Evolutionary conservation across 345 rosid species (phyloP).

Genomic region (Toxicodendron radicans): DNA sequence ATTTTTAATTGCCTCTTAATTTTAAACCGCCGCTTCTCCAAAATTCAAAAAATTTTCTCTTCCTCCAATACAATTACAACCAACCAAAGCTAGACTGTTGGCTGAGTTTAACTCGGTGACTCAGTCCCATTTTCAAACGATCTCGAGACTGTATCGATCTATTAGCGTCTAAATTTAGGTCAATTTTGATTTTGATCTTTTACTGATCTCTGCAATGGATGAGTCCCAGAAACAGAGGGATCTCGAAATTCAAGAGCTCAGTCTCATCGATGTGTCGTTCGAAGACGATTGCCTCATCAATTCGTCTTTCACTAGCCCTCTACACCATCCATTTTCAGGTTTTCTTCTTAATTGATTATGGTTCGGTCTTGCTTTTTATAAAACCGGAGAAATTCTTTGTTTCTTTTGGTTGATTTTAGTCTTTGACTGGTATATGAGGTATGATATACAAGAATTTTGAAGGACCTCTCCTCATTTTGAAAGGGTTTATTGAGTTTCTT

Average conservation of each 20-base stretch:
- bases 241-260: slow-evolving; percentile 44
- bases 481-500: neutral
- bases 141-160: neutral
- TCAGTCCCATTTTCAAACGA: slow-evolving; percentile 4
- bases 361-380: neutral
- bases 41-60: slow-evolving; percentile 48
- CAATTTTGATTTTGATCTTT: neutral
- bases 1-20: slow-evolving; percentile 2
- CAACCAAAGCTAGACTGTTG: no score
- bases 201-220: slow-evolving; percentile 43
- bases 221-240: slow-evolving; percentile 39
- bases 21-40: slow-evolving; percentile 52
- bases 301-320: slow-evolving; percentile 37
- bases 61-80: neutral
- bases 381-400: neutral
- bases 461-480: neutral
- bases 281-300: slow-evolving; percentile 84
- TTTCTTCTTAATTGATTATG: neutral
- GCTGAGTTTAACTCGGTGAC: neutral
- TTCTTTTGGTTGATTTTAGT: neutral
- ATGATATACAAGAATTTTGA: neutral
- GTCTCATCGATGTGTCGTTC: slow-evolving; percentile 75
- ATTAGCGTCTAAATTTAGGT: neutral
- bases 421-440: neutral
- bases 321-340: slow-evolving; percentile 42